A percentile compares a stretch with the other conserved stretches of the same genome.
phyloP scores from a whole-genome alignment of 345 rosid genomes.

The Lepidium sativum region DNA sequence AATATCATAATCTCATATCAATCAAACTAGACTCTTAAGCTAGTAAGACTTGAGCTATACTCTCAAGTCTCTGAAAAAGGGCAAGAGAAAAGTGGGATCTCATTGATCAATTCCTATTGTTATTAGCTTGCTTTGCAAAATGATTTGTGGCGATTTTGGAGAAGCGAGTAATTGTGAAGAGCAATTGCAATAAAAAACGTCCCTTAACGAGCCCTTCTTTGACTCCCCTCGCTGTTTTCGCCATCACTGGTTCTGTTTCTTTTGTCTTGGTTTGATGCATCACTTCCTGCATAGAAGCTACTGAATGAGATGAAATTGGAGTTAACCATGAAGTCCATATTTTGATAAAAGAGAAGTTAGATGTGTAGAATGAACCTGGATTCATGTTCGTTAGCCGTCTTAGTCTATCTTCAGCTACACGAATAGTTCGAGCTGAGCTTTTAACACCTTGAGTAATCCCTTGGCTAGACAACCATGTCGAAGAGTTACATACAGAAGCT shows the following conservation, averaged over 20 bases:
- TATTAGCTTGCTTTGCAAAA: constrained; percentile 36
- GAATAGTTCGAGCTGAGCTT: constrained; percentile 73
- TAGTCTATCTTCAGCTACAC: constrained; percentile 76
- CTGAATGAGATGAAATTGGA: constrained; percentile 46
- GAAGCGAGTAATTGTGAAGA: constrained; percentile 40
- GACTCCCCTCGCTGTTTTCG: constrained; percentile 45
- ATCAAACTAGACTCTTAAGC: constrained; percentile 15
- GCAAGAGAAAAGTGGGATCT: not conserved
- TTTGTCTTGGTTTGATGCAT: constrained; percentile 31
- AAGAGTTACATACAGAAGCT: too few relatives aligned
- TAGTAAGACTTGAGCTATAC: constrained; percentile 4
- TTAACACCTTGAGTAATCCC: constrained; percentile 78
- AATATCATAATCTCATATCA: too few relatives aligned
- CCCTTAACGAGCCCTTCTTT: constrained; percentile 66
- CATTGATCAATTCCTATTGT: constrained; percentile 21
- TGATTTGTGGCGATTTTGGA: constrained; percentile 38
- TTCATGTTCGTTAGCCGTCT: constrained; percentile 42
- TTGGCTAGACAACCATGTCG: constrained; percentile 32
- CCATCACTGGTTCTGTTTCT: constrained; percentile 39
- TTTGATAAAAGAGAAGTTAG: not conserved
- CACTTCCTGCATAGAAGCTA: constrained; percentile 68
- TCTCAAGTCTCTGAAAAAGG: not conserved
- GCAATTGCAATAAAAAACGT: constrained; percentile 43
- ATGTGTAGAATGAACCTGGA: constrained; percentile 31
- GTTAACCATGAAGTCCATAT: constrained; percentile 27